Conservation (phyloP, 768 basidiomycete genomes). For the Sporobolomyces phaffii region DNA sequence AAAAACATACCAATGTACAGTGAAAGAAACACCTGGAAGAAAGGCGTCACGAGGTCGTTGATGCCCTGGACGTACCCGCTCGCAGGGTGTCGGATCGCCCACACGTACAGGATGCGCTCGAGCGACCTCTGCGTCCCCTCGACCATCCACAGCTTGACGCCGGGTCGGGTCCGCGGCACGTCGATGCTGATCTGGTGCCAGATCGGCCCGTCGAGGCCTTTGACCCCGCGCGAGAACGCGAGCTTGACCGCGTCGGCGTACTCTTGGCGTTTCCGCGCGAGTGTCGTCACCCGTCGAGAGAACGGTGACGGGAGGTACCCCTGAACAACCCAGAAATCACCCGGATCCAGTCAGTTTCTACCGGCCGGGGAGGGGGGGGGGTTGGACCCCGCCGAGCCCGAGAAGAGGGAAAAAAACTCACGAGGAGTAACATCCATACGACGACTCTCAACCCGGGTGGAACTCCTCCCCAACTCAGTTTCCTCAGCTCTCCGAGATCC, state of each 20-base stretch:
- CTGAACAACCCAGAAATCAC: constrained; percentile 54
- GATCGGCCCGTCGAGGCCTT: constrained; percentile 86
- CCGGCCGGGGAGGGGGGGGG: not conserved
- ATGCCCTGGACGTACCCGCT: constrained; percentile 99
- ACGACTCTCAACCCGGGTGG: constrained; percentile 79
- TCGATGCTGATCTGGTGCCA: constrained; percentile 99
- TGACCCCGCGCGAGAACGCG: constrained; percentile 77
- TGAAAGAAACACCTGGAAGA: constrained; percentile 93
- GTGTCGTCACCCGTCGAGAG: constrained; percentile 64
- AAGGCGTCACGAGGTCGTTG: constrained; percentile 95
- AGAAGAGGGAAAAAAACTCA: constrained; percentile 49
- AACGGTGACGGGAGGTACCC: constrained; percentile 85
- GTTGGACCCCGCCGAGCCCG: not conserved
- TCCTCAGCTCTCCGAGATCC: constrained; percentile 79
- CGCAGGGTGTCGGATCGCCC: constrained; percentile 98
- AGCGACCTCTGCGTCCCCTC: constrained; percentile 84
- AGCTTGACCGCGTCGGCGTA: constrained; percentile 82
- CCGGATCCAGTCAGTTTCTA: not conserved
- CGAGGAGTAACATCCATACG: constrained; percentile 89
- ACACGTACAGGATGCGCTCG: constrained; percentile 92
- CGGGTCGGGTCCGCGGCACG: constrained; percentile 89
- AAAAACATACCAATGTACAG: constrained; percentile 73
- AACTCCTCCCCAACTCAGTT: constrained; percentile 91
- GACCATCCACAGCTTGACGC: constrained; percentile 85
- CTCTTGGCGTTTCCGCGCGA: constrained; percentile 85